Base-by-base conservation (phyloP, 2,329 filamentous ascomycete species). In the Ceratocystis huliohia region DNA sequence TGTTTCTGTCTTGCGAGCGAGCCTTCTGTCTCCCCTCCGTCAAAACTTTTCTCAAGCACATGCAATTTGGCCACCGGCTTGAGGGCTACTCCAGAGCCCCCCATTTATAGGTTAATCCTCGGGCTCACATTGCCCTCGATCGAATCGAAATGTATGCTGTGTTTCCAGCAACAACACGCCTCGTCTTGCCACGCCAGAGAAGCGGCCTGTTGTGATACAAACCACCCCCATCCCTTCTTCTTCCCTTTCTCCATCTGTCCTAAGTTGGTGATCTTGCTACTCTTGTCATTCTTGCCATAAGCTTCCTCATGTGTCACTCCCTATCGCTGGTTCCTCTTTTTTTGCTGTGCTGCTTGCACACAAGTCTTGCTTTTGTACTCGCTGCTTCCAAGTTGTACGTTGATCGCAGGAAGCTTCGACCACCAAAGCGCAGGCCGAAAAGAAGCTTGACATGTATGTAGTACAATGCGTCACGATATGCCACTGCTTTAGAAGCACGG, bases 381-480 rank as follows among this genome's bases (percentile, higher is more conserved):
- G 10, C 37, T 41, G 37, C 37, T 41, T 41, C 37, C 0, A 41
- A 41, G 37, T 41, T 25, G 20, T 15, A 17, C 22, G 28, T 22
- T 10, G 30, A 15, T 33, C 17, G 17, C 6, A 62, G 44, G 59
- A 62, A 62, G 59, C 59, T 45, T 45, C 59, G 33, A 41, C 59
- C 59, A 41, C 28, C 53, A 57, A 30, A 30, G 10, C 22, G 6
- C 53, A 8, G 30, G 53, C 22, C 30, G 28, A 28, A 17, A 53
- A 53, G 48, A 28, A 30, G 53, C 53, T 30, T 57, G 53, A 57
- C 53, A 57, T 57, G 53, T 57, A 57, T 57, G 53, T 57, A 57
- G 53, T 25, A 53, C 48, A n/a, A 53, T 53, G 10, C 48, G 48
- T 20, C 53, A 57, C 22, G 53, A 28, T 57, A 5, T 25, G 17